Percentiles rank a stretch among this genome's conserved stretches.
These are phyloP conservation scores for Phytophthora rubi DNA, from an alignment of 352 stramenopile species.

Conservation along the genomic window DNA sequence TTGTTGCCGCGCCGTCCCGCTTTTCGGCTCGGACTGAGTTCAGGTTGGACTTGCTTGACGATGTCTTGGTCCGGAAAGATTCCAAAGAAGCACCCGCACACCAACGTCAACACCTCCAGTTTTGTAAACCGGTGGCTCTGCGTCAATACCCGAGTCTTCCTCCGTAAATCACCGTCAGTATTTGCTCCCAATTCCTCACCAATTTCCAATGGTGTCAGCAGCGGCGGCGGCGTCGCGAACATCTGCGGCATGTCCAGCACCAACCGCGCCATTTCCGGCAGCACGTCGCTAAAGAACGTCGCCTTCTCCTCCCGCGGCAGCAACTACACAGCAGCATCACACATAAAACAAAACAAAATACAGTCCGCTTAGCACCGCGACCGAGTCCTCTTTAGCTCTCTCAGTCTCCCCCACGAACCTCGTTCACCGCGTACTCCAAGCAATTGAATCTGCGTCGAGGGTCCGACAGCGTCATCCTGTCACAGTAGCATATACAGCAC, in stretches of 20 bases:
- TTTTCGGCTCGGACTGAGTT: slow-evolving; percentile 17
- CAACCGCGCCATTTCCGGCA: slow-evolving; percentile 59
- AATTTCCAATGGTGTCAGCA: slow-evolving; percentile 46
- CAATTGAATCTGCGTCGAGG: slow-evolving; percentile 42
- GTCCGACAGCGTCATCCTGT: slow-evolving; percentile 41
- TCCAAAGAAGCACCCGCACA: slow-evolving; percentile 68
- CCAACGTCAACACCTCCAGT: slow-evolving; percentile 49
- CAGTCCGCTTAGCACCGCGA: neutral
- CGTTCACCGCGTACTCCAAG: slow-evolving; percentile 44
- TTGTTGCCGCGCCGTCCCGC: slow-evolving; percentile 3
- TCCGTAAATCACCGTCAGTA: neutral
- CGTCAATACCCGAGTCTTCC: slow-evolving; percentile 20
- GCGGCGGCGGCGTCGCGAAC: slow-evolving; percentile 43
- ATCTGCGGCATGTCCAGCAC: slow-evolving; percentile 58
- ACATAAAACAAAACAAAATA: neutral
- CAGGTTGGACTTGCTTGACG: slow-evolving; percentile 3
- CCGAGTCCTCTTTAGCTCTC: neutral
- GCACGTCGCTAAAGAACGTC: slow-evolving; percentile 48
- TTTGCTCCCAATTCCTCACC: neutral
- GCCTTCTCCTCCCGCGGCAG: slow-evolving; percentile 39
- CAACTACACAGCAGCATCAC: slow-evolving; percentile 31
- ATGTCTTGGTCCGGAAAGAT: slow-evolving; percentile 63
- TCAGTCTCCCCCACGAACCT: slow-evolving; percentile 24
- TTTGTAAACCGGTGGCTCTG: slow-evolving; percentile 50
- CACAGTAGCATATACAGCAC: slow-evolving; percentile 12